Evolutionary conservation across 148 eudicot species (phyloP), one percentile per base, ranked within the genome.

Genomic region (Rhododendron henanense): DNA sequence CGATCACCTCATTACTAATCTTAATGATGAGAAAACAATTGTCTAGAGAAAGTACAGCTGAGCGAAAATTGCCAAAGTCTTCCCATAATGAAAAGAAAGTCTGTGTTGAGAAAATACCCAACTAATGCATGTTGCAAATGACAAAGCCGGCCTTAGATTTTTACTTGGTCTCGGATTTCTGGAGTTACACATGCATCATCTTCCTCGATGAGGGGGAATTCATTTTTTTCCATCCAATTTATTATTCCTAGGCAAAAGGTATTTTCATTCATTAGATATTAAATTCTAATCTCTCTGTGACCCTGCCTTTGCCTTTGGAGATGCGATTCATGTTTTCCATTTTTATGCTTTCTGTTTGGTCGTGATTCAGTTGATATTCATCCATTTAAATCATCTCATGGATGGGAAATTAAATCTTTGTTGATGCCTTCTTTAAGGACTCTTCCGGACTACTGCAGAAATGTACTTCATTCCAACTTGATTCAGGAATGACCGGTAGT

Each of bases 381-480:
- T 53, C 25, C 83, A 81, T 79, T 25, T 53, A 33, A 79, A 79
- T 16, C 2, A 79, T 48, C 59, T 79, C 37, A 79, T 51, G 67
- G 45, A 53, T 9, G 8, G 71, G 50, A 10, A 37, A 78, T 85
- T 53, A 19, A 77, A 39, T 81, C 75, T 47, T 25, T 77, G 57
- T 39, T 85, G 23, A 57, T 83, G 85, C 57, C 9, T 82, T 69
- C 1, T 90, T 23, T 78, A 84, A 96, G 98, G 98, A 97, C 85
- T 81, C 94, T 4, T 86, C 80, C 21, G 99, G 98, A 39, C 90
- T 92, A 44, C 86, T 90, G 31, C 98, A 93, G 84, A 97, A 95
- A 86, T 83, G 87, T 3, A 50, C 94, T 35, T 75, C 86, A 6
- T 88, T 94, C 85, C 81, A 91, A 85, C 93, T 93, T n/a, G 87